Evolutionary conservation across 176 grass and related monocot species (phyloP).

Genomic region (Avena atlantica): DNA sequence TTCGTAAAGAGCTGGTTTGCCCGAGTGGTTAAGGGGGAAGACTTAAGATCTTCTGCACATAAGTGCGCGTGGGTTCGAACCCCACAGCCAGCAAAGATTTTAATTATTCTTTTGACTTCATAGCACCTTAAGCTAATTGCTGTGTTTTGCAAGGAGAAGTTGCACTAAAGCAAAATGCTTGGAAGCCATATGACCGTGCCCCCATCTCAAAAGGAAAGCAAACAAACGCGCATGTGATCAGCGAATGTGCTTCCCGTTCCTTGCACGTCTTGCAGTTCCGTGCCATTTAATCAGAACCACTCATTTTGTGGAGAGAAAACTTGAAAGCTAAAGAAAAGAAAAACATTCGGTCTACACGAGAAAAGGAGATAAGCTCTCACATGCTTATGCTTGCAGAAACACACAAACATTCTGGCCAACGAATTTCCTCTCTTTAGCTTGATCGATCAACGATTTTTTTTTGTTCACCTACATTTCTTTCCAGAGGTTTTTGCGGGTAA

Average conservation of each 20-base stretch:
- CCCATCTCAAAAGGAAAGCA: not conserved
- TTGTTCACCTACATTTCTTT: too few relatives aligned
- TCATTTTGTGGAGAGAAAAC: not conserved
- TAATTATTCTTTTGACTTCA: too few relatives aligned
- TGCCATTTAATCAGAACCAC: not conserved
- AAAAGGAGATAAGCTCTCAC: not conserved
- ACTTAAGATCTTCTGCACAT: conserved; percentile 95
- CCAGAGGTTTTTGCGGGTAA: not conserved
- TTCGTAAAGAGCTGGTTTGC: conserved; percentile 70
- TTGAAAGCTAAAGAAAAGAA: not conserved
- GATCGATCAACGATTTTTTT: not conserved
- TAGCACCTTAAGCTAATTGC: not conserved
- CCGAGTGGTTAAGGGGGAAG: conserved; percentile 99
- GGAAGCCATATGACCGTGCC: not conserved
- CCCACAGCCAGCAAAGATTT: conserved; percentile 65
- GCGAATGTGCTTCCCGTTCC: not conserved
- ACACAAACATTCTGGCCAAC: not conserved
- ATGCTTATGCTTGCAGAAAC: not conserved
- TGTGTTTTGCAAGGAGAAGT: not conserved
- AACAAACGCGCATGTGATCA: not conserved
- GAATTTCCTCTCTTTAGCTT: not conserved
- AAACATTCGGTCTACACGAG: not conserved
- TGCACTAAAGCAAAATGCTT: not conserved
- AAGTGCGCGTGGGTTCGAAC: conserved; percentile 92
- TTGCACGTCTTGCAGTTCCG: not conserved